phyloP scores from a whole-genome alignment of 73 alveolate species.

The Tetrahymena elliotti region DNA sequence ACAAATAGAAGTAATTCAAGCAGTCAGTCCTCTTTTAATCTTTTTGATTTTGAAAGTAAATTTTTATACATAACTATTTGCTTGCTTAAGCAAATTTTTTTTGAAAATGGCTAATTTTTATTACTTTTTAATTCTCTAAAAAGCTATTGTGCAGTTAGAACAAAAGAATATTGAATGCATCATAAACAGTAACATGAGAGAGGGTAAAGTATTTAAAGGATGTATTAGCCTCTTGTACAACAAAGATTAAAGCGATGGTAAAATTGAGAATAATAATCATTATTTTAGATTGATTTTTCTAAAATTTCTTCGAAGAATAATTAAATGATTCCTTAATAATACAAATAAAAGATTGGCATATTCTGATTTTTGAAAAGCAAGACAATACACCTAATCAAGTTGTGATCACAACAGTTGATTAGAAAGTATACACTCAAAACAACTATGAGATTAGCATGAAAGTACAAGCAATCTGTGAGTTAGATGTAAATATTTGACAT shows the following conservation, averaged over 20 bases:
- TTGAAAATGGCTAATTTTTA: neutral
- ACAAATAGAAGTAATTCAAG: neutral
- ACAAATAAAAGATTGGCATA: neutral
- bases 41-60: neutral
- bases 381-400: neutral
- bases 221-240: neutral
- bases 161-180: neutral
- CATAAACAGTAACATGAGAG: neutral
- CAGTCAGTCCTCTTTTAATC: neutral
- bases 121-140: neutral
- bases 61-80: neutral
- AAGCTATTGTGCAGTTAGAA: neutral
- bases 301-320: neutral
- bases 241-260: neutral
- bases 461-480: neutral
- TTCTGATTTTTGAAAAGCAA: neutral
- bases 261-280: no score
- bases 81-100: neutral
- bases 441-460: neutral
- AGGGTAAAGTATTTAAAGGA: neutral
- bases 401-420: neutral
- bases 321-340: no score
- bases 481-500: neutral
- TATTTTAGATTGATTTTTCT: neutral
- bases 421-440: neutral